Evolutionary conservation across 2,329 filamentous ascomycete genomes (phyloP).

Genomic region (Cladosporium sp.): DNA sequence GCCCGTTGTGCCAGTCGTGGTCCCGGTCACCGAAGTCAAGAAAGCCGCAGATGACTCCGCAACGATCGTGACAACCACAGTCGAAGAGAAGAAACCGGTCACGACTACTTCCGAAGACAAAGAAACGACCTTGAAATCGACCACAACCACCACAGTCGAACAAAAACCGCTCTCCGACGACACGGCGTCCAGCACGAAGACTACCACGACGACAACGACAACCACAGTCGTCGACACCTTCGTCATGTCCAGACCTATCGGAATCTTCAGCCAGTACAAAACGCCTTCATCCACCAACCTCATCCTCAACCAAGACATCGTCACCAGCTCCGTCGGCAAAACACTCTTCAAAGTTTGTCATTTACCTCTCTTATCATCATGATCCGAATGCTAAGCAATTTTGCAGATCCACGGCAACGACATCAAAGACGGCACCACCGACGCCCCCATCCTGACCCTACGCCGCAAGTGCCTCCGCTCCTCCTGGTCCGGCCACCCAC

Average conservation of each 20-base stretch:
- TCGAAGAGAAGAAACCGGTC: constrained; percentile 3
- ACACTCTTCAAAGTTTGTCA: constrained; percentile 4
- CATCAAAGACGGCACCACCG: constrained; percentile 7
- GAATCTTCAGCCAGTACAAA: constrained; percentile 10
- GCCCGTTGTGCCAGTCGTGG: neutral
- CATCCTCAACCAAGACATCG: constrained; percentile 12
- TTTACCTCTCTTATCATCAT: no score
- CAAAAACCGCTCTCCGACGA: neutral
- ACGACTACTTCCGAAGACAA: neutral
- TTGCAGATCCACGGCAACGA: constrained; percentile 8
- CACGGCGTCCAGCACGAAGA: neutral
- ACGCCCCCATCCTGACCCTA: neutral
- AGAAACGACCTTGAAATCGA: neutral
- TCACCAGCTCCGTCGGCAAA: constrained; percentile 11
- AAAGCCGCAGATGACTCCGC: neutral
- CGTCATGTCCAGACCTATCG: constrained; percentile 2
- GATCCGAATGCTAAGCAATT: neutral
- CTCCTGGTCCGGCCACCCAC: constrained; percentile 5
- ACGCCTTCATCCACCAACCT: neutral
- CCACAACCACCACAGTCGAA: neutral
- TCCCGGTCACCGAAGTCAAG: neutral
- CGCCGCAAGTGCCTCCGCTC: constrained; percentile 11
- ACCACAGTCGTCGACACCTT: constrained; percentile 9
- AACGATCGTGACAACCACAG: neutral
- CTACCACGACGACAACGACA: neutral